These are phyloP conservation scores for Pichia pseudocactophila DNA, from an alignment of 805 yeast species.

Conservation along the genomic window DNA sequence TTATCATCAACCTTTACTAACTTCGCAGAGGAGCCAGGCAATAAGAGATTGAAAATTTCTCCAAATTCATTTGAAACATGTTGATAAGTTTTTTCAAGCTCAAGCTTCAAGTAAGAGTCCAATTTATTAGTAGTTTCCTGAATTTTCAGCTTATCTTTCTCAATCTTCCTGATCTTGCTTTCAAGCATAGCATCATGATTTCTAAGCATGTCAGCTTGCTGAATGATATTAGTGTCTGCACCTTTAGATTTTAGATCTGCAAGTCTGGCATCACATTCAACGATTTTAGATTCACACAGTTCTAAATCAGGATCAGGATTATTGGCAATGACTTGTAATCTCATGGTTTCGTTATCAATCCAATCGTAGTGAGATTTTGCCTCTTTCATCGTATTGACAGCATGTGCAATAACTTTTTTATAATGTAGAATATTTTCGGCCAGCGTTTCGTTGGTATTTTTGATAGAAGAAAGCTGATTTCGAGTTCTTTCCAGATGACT, in stretches of 20 bases:
- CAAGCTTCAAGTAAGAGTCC: constrained; percentile 77
- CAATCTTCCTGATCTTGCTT: constrained; percentile 77
- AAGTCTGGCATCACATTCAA: constrained; percentile 48
- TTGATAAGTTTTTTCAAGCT: constrained; percentile 74
- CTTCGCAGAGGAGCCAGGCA: constrained; percentile 87
- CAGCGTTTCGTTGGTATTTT: constrained; percentile 29
- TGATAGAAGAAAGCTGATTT: constrained; percentile 44
- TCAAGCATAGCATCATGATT: constrained; percentile 72
- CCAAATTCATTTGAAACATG: constrained; percentile 89
- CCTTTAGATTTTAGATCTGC: constrained; percentile 62
- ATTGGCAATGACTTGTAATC: constrained; percentile 48
- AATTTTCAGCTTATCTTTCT: constrained; percentile 81
- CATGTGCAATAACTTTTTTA: neutral
- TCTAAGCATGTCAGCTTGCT: constrained; percentile 84
- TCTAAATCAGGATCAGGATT: constrained; percentile 55
- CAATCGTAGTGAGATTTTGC: constrained; percentile 51
- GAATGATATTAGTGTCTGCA: constrained; percentile 80
- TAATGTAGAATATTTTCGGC: constrained; percentile 23
- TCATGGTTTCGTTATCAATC: constrained; percentile 58
- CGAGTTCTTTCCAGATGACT: constrained; percentile 36
- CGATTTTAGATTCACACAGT: constrained; percentile 50
- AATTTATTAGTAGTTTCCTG: constrained; percentile 78
- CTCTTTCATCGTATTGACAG: constrained; percentile 22
- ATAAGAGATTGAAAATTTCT: constrained; percentile 72
- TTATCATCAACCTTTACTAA: constrained; percentile 64